phyloP scores from a whole-genome alignment of 768 basidiomycete genomes.

The Chiua virens region DNA sequence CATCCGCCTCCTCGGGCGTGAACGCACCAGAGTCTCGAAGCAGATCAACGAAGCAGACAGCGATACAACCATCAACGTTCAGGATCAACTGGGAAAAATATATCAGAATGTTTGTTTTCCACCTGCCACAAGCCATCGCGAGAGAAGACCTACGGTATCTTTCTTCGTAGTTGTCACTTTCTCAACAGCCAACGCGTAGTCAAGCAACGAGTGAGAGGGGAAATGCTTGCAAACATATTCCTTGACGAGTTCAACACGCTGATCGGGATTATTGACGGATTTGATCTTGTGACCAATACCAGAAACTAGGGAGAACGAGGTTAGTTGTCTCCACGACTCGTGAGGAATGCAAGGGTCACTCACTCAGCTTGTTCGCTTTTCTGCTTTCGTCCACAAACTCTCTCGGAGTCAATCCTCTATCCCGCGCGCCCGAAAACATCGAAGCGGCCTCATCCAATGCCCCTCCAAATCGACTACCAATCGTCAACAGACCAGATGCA shows the following conservation, averaged over 20 bases:
- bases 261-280: constrained; percentile 94
- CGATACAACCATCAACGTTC: constrained; percentile 95
- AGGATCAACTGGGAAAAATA: constrained; percentile 66
- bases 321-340: constrained; percentile 3
- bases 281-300: constrained; percentile 99
- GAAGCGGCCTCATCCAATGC: constrained; percentile 95
- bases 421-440: constrained; percentile 93
- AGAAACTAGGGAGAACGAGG: constrained; percentile 53
- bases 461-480: constrained; percentile 97
- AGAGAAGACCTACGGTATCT: constrained; percentile 63
- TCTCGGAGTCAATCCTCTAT: constrained; percentile 92
- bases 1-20: constrained; percentile 92
- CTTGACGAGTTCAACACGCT: constrained; percentile 91
- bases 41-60: constrained; percentile 95
- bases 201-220: constrained; percentile 89
- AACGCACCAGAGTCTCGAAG: constrained; percentile 92
- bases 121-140: not conserved
- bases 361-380: constrained; percentile 92
- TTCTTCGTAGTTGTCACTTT: constrained; percentile 98
- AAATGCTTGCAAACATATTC: constrained; percentile 95
- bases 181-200: constrained; percentile 96
- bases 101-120: constrained; percentile 1
- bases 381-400: constrained; percentile 95
- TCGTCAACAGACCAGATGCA: constrained; percentile 93
- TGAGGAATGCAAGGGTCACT: constrained; percentile 29